A percentile compares a stretch with the other conserved stretches of the same genome.
Conservation (phyloP, 108 stramenopile species). For the Phaeodactylum tricornutum region DNA sequence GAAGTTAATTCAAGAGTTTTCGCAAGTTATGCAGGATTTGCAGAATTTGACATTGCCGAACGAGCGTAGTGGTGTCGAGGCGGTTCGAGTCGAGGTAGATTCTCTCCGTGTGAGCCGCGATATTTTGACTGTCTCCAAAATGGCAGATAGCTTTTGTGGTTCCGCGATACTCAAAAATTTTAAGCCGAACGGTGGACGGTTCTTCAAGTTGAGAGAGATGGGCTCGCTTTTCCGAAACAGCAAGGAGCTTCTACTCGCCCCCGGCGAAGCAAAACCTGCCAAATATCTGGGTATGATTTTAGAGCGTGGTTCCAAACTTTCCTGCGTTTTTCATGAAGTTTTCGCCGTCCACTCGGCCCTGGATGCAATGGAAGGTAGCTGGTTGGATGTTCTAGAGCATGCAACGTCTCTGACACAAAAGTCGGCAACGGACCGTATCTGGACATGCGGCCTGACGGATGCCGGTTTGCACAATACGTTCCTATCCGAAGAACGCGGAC, state of each 20-base stretch:
- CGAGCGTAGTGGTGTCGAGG: conserved; percentile 38
- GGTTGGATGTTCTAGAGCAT: conserved; percentile 3
- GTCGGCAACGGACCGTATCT: conserved; percentile 42
- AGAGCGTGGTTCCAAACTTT: conserved; percentile 12
- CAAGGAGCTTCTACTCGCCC: conserved; percentile 14
- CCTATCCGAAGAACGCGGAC: conserved; percentile 26
- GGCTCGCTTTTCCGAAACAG: conserved; percentile 28
- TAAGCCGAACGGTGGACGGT: conserved; percentile 53
- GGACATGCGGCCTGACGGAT: conserved; percentile 73
- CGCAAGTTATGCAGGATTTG: conserved; percentile 48
- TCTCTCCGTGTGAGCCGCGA: conserved; percentile 13
- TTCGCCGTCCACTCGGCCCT: conserved; percentile 3
- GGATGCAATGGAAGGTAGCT: conserved; percentile 6
- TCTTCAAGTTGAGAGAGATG: conserved; percentile 31
- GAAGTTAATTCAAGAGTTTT: conserved; percentile 43
- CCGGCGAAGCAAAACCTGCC: conserved; percentile 41
- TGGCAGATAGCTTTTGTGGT: conserved; percentile 47
- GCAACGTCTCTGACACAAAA: conserved; percentile 2
- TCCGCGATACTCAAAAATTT: conserved; percentile 63
- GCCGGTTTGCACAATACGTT: conserved; percentile 77
- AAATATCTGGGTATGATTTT: conserved; percentile 15
- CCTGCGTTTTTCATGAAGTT: conserved; percentile 26
- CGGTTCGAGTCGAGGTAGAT: conserved; percentile 36
- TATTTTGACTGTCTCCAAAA: conserved; percentile 30
- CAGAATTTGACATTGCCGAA: conserved; percentile 46